Conservation (phyloP, 108 stramenopile species). For the Skeletonema marinoi region DNA sequence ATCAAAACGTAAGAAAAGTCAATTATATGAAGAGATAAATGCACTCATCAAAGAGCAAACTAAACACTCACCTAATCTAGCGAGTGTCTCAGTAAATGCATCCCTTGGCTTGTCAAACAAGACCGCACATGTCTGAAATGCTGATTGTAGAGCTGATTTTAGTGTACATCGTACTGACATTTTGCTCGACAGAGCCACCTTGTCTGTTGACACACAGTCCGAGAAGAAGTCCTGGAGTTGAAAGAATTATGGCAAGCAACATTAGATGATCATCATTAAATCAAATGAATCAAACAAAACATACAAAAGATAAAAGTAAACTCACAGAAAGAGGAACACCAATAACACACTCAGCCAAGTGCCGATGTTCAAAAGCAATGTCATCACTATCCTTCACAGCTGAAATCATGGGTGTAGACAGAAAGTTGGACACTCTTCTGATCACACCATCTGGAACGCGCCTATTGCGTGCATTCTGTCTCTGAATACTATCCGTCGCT, state of each 20-base stretch:
- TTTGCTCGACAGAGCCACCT: slow-evolving; percentile 1
- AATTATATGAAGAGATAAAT: neutral
- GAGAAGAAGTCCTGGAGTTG: slow-evolving; percentile 16
- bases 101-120: slow-evolving; percentile 38
- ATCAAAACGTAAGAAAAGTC: neutral
- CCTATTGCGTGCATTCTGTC: slow-evolving; percentile 75
- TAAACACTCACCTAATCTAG: slow-evolving; percentile 23
- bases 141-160: slow-evolving; percentile 21
- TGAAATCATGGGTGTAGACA: slow-evolving; percentile 30
- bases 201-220: slow-evolving; percentile 1
- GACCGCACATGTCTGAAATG: slow-evolving; percentile 28
- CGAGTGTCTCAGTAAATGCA: slow-evolving; percentile 25
- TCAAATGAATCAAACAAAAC: neutral
- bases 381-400: slow-evolving; percentile 7
- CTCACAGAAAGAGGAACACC: slow-evolving; percentile 45
- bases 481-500: slow-evolving; percentile 64
- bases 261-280: neutral
- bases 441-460: slow-evolving; percentile 67
- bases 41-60: neutral
- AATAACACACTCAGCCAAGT: slow-evolving; percentile 46
- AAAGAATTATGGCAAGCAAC: neutral
- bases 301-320: neutral
- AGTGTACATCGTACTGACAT: slow-evolving; percentile 10
- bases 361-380: slow-evolving; percentile 7
- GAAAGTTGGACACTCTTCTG: slow-evolving; percentile 52